A percentile compares a stretch with the other conserved stretches of the same genome.
Conservation (phyloP, 352 stramenopile species). For the Pythium myriotylum region DNA sequence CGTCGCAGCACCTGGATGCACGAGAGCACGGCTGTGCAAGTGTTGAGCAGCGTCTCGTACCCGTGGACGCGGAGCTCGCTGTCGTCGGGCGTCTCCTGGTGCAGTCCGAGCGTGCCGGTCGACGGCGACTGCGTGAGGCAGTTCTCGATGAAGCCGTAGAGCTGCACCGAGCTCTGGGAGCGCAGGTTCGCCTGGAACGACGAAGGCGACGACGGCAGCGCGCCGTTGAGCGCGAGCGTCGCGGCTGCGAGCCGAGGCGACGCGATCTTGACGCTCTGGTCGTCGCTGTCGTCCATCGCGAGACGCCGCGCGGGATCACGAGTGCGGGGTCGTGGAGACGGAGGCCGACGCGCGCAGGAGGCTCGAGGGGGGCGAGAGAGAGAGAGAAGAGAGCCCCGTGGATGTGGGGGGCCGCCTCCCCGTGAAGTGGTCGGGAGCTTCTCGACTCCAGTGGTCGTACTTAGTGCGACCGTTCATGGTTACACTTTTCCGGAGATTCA, state of each 20-base stretch:
- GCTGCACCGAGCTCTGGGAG: conserved; percentile 83
- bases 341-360: neutral
- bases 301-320: neutral
- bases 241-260: conserved; percentile 8
- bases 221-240: neutral
- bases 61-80: conserved; percentile 68
- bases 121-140: conserved; percentile 35
- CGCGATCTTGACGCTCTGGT: neutral
- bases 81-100: conserved; percentile 60
- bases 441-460: conserved; percentile 20
- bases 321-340: neutral
- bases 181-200: conserved; percentile 40
- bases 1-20: conserved; percentile 76
- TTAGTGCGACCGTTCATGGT: conserved; percentile 12
- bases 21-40: conserved; percentile 71
- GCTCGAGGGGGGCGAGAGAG: neutral
- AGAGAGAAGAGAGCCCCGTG: neutral
- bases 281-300: conserved; percentile 15
- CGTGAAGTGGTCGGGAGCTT: neutral
- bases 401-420: neutral
- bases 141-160: conserved; percentile 81
- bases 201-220: conserved; percentile 18
- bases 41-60: conserved; percentile 73
- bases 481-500: neutral
- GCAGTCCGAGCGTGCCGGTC: conserved; percentile 19